These are phyloP conservation scores for Magnaporthiopsis poae DNA, from an alignment of 2,329 filamentous ascomycete genomes.

Conservation along the genomic window DNA sequence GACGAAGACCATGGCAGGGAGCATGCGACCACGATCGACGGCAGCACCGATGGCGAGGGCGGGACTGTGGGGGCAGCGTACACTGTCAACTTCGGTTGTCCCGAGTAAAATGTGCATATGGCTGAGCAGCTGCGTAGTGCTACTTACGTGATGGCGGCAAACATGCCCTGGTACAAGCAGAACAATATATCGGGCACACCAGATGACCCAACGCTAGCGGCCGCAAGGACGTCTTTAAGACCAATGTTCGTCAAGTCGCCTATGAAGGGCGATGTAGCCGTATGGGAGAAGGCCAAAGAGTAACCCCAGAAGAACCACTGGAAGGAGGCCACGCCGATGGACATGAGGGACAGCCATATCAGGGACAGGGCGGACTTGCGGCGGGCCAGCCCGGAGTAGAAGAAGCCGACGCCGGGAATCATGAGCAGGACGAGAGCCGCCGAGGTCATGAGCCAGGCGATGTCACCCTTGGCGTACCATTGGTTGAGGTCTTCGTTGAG, in stretches of 20 bases:
- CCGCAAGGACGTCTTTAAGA: conserved; percentile 63
- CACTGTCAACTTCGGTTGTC: not conserved
- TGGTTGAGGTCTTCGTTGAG: too few relatives aligned
- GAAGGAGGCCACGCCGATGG: conserved; percentile 71
- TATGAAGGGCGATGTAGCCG: conserved; percentile 60
- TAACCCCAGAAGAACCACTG: conserved; percentile 96
- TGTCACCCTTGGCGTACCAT: conserved; percentile 50
- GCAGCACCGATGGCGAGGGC: conserved; percentile 50
- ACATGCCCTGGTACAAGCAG: conserved; percentile 81
- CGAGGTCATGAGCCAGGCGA: conserved; percentile 72
- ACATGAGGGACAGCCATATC: conserved; percentile 85
- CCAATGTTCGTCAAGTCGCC: conserved; percentile 73
- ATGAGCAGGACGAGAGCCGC: conserved; percentile 80
- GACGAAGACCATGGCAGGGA: conserved; percentile 84
- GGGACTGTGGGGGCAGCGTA: conserved; percentile 4
- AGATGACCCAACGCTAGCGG: conserved; percentile 62
- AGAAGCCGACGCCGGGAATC: conserved; percentile 90
- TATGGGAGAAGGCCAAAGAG: conserved; percentile 71
- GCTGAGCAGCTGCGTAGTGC: not conserved
- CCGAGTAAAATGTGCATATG: too few relatives aligned
- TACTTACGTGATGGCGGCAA: conserved; percentile 66
- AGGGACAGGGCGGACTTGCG: conserved; percentile 81
- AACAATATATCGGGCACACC: conserved; percentile 76
- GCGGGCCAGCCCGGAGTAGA: conserved; percentile 83
- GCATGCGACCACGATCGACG: conserved; percentile 77